Conservation (phyloP, 352 stramenopile species). For the Thalassiosira mediterranea region DNA sequence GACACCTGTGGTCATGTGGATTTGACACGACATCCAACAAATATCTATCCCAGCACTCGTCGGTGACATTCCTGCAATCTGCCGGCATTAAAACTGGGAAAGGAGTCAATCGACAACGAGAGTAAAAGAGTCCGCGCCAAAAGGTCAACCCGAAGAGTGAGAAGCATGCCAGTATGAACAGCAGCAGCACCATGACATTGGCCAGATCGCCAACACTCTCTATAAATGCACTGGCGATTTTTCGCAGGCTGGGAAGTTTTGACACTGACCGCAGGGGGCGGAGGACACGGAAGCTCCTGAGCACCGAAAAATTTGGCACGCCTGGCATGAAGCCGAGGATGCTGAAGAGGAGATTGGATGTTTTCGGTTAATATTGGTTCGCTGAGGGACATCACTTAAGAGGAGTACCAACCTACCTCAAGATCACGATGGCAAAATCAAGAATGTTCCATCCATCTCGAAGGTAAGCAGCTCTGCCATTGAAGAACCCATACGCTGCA, state of each 20-base stretch:
- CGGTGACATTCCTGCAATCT: constrained; percentile 38
- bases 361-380: not conserved
- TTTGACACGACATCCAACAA: constrained; percentile 33
- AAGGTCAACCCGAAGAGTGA: constrained; percentile 62
- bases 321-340: constrained; percentile 45
- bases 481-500: constrained; percentile 49
- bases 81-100: constrained; percentile 60
- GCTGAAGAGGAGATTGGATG: constrained; percentile 7
- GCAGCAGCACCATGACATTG: constrained; percentile 61
- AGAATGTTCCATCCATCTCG: constrained; percentile 59
- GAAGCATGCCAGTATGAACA: constrained; percentile 63
- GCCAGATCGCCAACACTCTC: constrained; percentile 42
- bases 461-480: constrained; percentile 49
- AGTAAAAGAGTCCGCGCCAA: constrained; percentile 60
- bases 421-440: constrained; percentile 49
- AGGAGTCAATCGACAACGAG: constrained; percentile 57
- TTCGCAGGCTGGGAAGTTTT: constrained; percentile 50
- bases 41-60: constrained; percentile 51
- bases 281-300: constrained; percentile 46
- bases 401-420: constrained; percentile 19
- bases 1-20: constrained; percentile 47
- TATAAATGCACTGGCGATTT: constrained; percentile 51
- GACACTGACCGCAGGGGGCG: constrained; percentile 52
- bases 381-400: not conserved
- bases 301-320: constrained; percentile 43